These are phyloP conservation scores for Takashimella tepidaria DNA, from an alignment of 1,284 basidiomycete species.

Conservation along the genomic window DNA sequence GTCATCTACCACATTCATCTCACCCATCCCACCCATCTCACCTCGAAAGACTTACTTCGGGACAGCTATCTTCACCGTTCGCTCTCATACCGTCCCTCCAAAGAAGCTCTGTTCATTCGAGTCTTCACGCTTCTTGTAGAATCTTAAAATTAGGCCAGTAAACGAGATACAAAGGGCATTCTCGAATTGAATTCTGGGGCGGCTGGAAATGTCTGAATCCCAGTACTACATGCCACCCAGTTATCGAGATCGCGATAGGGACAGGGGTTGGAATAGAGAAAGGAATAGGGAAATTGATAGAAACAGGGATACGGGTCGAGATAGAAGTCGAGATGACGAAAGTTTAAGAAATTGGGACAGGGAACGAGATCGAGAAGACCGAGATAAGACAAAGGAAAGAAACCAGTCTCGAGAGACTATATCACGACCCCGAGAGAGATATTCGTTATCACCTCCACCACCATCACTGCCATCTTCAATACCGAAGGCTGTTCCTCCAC, in stretches of 20 bases:
- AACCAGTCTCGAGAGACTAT: no score
- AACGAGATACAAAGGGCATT: no score
- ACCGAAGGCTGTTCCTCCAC: no score
- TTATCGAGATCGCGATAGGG: not conserved
- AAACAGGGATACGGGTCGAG: no score
- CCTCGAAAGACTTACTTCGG: not conserved
- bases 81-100: not conserved
- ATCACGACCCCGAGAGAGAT: not conserved
- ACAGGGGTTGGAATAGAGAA: no score
- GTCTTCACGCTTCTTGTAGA: no score
- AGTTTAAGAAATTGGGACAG: not conserved
- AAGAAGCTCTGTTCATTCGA: no score
- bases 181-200: no score
- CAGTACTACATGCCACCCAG: slow-evolving; percentile 17
- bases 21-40: not conserved
- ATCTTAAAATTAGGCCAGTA: no score
- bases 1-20: no score
- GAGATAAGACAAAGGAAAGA: not conserved
- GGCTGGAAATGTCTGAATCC: slow-evolving; percentile 12
- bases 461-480: no score
- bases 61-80: not conserved
- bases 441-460: not conserved
- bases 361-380: not conserved
- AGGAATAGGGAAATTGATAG: no score
- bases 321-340: not conserved